A percentile compares a stretch with the other conserved stretches of the same genome.
phyloP scores from a whole-genome alignment of 225 moss, liverwort and hornwort genomes.

The Antitrichia curtipendula region DNA sequence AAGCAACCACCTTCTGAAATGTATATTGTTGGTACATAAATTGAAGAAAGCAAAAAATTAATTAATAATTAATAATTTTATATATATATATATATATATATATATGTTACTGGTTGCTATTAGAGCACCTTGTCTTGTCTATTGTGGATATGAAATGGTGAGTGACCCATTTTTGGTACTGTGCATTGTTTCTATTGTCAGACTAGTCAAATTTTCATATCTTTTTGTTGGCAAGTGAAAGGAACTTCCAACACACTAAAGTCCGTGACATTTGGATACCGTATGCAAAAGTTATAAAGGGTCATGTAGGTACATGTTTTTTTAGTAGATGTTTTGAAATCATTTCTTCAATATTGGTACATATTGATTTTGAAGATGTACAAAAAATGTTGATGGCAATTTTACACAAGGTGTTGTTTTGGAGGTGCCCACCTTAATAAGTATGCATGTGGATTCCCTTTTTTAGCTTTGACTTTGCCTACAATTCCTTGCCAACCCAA shows the following conservation, averaged over 20 bases:
- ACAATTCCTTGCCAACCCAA: no score
- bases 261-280: fast-evolving
- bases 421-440: no score
- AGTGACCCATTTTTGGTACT: background rate
- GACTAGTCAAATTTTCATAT: fast-evolving
- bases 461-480: no score
- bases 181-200: background rate
- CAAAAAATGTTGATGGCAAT: fast-evolving
- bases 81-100: no score
- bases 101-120: fast-evolving
- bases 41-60: no score
- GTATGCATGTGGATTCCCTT: no score
- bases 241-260: fast-evolving
- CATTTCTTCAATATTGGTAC: fast-evolving
- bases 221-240: background rate
- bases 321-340: background rate
- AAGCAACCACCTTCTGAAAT: no score
- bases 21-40: no score
- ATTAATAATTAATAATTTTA: no score
- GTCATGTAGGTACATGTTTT: no score
- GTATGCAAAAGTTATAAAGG: background rate
- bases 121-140: no score
- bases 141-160: background rate
- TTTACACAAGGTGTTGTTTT: no score
- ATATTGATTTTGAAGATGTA: background rate